A percentile compares a stretch with the other conserved stretches of the same genome.
These are phyloP conservation scores for Coelastrella sp. DNA, from an alignment of 139 green algal species.

Conservation along the genomic window DNA sequence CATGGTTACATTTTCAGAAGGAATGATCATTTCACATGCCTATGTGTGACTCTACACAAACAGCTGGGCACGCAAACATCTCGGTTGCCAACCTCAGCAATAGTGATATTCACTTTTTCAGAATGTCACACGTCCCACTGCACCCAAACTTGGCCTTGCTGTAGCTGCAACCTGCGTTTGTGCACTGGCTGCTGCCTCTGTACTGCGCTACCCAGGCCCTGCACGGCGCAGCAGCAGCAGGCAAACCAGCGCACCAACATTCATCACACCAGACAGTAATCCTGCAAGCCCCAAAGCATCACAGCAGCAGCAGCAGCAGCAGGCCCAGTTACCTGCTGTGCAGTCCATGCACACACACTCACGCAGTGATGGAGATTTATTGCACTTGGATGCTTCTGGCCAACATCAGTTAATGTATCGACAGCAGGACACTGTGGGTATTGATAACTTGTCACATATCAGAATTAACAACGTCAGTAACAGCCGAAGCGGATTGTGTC, in stretches of 20 bases:
- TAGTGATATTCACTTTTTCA: too few relatives aligned
- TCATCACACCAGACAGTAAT: background rate
- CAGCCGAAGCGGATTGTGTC: background rate
- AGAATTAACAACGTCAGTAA: background rate
- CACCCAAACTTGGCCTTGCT: background rate
- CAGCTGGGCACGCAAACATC: too few relatives aligned
- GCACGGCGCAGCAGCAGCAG: background rate
- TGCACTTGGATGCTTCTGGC: background rate
- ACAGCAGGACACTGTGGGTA: background rate
- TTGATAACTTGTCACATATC: background rate
- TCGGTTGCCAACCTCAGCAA: too few relatives aligned
- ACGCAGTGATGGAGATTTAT: conserved; percentile 21
- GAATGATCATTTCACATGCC: too few relatives aligned
- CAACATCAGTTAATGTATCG: conserved; percentile 1
- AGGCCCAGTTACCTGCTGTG: conserved; percentile 1
- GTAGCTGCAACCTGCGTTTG: too few relatives aligned
- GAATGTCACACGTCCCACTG: too few relatives aligned
- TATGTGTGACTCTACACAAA: too few relatives aligned
- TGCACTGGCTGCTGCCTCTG: background rate
- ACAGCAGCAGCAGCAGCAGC: conserved; percentile 4
- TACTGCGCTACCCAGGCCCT: background rate
- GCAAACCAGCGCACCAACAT: background rate
- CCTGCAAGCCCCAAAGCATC: background rate
- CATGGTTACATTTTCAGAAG: too few relatives aligned
- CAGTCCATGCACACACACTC: conserved; percentile 8